phyloP scores from a whole-genome alignment of 805 yeast genomes.

The Wickerhamomyces hampshirensis region DNA sequence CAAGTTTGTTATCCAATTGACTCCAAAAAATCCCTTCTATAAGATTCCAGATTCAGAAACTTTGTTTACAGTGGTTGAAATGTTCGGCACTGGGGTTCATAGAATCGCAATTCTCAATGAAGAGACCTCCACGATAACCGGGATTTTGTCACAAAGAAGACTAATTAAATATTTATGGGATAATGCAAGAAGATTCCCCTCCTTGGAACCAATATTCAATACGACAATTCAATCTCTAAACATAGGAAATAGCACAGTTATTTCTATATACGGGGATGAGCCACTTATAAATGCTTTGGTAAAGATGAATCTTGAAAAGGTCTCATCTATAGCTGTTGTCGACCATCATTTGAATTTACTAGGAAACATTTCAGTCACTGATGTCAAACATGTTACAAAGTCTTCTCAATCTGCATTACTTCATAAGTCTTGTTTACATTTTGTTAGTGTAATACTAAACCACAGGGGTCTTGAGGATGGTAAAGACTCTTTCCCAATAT shows the following conservation, averaged over 20 bases:
- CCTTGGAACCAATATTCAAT: conserved; percentile 70
- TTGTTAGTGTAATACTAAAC: conserved; percentile 78
- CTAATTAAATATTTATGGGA: conserved; percentile 85
- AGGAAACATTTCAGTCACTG: conserved; percentile 93
- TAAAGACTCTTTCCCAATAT: conserved; percentile 94
- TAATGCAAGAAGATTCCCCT: conserved; percentile 80
- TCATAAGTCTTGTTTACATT: conserved; percentile 80
- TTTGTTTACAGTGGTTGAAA: conserved; percentile 71
- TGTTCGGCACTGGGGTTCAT: conserved; percentile 93
- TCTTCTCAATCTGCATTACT: conserved; percentile 82
- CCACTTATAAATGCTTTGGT: conserved; percentile 80
- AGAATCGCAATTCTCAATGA: conserved; percentile 74
- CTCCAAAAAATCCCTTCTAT: conserved; percentile 85
- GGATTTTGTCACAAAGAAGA: conserved; percentile 88
- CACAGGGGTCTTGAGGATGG: conserved; percentile 91
- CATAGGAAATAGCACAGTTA: conserved; percentile 70
- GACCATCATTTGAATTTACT: conserved; percentile 70
- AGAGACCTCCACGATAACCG: conserved; percentile 55
- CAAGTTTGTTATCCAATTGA: conserved; percentile 74
- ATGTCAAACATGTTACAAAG: conserved; percentile 81
- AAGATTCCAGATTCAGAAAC: conserved; percentile 68
- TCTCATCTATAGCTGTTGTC: conserved; percentile 89
- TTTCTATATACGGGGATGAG: conserved; percentile 83
- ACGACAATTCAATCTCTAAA: conserved; percentile 65
- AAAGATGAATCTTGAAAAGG: conserved; percentile 78